Evolutionary conservation across 345 rosid genomes (phyloP), one percentile per base, ranked within the genome.

Genomic region (Toxicodendron radicans): DNA sequence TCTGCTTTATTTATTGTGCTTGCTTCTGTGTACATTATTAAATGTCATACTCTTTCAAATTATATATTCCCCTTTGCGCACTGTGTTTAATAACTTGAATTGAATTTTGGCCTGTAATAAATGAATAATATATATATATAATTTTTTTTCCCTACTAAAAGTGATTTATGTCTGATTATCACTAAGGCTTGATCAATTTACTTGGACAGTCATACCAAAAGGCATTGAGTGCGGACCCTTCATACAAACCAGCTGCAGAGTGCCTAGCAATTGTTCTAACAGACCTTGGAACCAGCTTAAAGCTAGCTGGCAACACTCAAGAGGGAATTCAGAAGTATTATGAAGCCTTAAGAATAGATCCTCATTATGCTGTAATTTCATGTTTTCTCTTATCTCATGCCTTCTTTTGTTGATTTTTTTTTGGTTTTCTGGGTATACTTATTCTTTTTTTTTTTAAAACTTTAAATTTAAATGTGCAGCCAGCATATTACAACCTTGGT

Each of bases 401-500:
- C 24, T 21, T 32, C 18, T 18, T 75, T 56, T 64, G 41, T 70
- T 13, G 58, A 33, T 46, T 11, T 14, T 41, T 27, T 77, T 20
- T 11, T 52, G 17, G 59, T 30, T 30, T 23, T 10, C 8, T 24
- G 23, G 13, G 10, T 13, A 3, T 57, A 46, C 45, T 46, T 78
- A 9, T 18, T 12, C 51, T 30, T 1, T 16, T 5, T n/a, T 6
- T 48, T 30, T 57, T 27, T 16, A 51, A n/a, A n/a, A 21, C 56
- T 56, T 53, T 74, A 33, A 65, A 18, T 30, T 54, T 71, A 20
- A 38, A 66, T 63, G 7, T 87, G 85, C 97, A 95, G 99, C 98
- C 99, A 70, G 99, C 99, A 48, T 95, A 90, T 80, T 95, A 95
- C 83, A 95, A 95, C 87, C 91, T 95, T 64, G 99, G 99, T 62